A percentile compares a stretch with the other conserved stretches of the same genome.
Conservation (phyloP, 768 basidiomycete genomes). For the Tricholoma hemisulphureum region DNA sequence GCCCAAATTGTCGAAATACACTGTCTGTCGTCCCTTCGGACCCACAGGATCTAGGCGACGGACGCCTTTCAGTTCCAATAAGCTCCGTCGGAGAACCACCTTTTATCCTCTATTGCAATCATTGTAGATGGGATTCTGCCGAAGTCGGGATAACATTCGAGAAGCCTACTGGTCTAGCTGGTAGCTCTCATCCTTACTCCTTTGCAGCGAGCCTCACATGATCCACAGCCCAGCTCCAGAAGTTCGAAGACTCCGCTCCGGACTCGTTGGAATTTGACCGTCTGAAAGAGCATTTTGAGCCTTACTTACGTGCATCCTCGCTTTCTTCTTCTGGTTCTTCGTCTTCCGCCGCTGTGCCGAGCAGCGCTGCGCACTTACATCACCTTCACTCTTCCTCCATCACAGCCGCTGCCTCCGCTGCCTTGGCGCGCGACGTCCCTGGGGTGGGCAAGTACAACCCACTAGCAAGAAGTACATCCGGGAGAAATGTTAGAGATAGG, state of each 20-base stretch:
- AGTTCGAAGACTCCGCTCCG: conserved; percentile 80
- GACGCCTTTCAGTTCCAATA: conserved; percentile 49
- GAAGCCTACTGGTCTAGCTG: conserved; percentile 93
- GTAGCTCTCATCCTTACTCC: conserved; percentile 38
- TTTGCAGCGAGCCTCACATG: neutral
- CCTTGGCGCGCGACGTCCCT: conserved; percentile 84
- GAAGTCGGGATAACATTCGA: conserved; percentile 92
- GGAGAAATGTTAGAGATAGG: conserved; percentile 56
- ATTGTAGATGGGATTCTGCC: conserved; percentile 93
- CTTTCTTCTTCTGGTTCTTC: conserved; percentile 62
- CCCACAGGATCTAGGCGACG: conserved; percentile 62
- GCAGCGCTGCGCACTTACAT: conserved; percentile 60
- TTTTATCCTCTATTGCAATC: conserved; percentile 88
- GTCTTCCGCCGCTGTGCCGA: conserved; percentile 42
- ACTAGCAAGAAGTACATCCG: conserved; percentile 43
- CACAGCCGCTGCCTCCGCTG: conserved; percentile 86
- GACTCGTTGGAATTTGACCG: conserved; percentile 90
- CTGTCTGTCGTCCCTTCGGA: conserved; percentile 91
- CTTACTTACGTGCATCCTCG: conserved; percentile 83
- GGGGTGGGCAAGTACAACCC: conserved; percentile 80
- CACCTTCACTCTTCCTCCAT: conserved; percentile 76
- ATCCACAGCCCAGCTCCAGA: conserved; percentile 82
- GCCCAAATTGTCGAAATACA: conserved; percentile 89
- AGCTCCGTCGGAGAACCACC: conserved; percentile 78
- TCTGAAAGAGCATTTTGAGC: conserved; percentile 96